Evolutionary conservation across 2,329 filamentous ascomycete species (phyloP).

Genomic region (Fusarium tjaetaba): DNA sequence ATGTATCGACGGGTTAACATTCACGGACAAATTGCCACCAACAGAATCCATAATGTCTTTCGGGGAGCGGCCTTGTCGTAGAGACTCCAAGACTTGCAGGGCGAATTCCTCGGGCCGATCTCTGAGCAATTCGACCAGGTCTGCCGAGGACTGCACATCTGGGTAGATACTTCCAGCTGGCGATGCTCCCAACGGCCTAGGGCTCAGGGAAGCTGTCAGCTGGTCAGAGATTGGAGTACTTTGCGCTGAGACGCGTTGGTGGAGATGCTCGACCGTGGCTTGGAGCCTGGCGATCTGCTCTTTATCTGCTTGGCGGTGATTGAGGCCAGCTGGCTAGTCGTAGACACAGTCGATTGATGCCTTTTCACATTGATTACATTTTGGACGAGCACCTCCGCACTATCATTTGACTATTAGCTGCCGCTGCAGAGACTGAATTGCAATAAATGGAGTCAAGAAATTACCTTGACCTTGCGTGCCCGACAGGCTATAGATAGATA

Average conservation of each 20-base stretch:
- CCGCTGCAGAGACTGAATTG: neutral
- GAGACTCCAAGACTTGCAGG: neutral
- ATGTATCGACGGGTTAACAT: neutral
- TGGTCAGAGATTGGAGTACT: neutral
- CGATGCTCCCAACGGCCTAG: neutral
- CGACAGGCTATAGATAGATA: neutral
- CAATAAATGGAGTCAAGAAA: too few relatives aligned
- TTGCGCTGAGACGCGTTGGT: rapidly evolving
- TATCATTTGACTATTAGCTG: rapidly evolving
- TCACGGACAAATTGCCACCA: rapidly evolving
- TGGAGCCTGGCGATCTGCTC: neutral
- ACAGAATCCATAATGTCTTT: rapidly evolving
- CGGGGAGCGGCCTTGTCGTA: neutral
- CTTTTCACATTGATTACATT: neutral
- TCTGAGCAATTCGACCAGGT: neutral
- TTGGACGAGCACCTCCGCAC: neutral
- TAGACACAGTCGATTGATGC: neutral
- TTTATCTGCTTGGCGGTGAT: neutral
- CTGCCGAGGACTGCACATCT: neutral
- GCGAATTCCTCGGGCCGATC: rapidly evolving
- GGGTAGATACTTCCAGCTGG: rapidly evolving
- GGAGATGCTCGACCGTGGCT: neutral
- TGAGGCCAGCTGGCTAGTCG: neutral
- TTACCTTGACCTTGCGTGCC: neutral
- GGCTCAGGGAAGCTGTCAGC: too few relatives aligned